Evolutionary conservation across 805 yeast species (phyloP), one percentile per base, ranked within the genome.

Genomic region (Helenozyma rhizophorensis): DNA sequence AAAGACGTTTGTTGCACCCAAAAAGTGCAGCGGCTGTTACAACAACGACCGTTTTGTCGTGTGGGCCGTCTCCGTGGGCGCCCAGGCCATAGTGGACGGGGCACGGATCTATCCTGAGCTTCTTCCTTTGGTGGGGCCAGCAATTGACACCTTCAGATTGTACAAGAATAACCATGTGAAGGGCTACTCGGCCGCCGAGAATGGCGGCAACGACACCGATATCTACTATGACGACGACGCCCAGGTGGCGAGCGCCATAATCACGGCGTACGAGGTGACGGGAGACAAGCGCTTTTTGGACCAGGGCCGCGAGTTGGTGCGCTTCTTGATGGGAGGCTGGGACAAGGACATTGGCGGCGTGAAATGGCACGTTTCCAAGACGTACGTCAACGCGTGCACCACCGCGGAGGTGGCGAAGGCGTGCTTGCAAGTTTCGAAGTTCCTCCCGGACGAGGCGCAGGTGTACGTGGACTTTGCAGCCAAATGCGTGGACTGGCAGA

Each of bases 141-240:
- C 73, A 2, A 57, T 79, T 31, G 51, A 59, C 31, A 67, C 71
- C 1, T 64, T 79, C 36, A 68, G 64, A 34, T 65, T 60, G 39
- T 80, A 77, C 56, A 71, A 72, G 55, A 72, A 74, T 43, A 60
- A 63, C 5, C 56, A 65, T 38, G 48, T 60, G 26, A 71, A 71
- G 36, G 86, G 81, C 4, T 82, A 70, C 56, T 74, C 82, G 25
- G 87, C 86, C 1, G 78, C 80, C 4, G 78, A 74, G 48, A 72
- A 78, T 48, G 64, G 63, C 32, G 70, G 72, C 14, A 78, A 72
- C 28, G 80, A 80, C 53, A 60, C 60, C 31, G 87, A 81, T 51
- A 75, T 81, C 25, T 80, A 80, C 53, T 77, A 77, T 41, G 87
- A 81, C 48, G 89, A 81, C 48, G 83, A 80, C 50, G 89, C 88